Evolutionary conservation across 163 green algal species (phyloP).

Genomic region (Trebouxia gelatinosa): DNA sequence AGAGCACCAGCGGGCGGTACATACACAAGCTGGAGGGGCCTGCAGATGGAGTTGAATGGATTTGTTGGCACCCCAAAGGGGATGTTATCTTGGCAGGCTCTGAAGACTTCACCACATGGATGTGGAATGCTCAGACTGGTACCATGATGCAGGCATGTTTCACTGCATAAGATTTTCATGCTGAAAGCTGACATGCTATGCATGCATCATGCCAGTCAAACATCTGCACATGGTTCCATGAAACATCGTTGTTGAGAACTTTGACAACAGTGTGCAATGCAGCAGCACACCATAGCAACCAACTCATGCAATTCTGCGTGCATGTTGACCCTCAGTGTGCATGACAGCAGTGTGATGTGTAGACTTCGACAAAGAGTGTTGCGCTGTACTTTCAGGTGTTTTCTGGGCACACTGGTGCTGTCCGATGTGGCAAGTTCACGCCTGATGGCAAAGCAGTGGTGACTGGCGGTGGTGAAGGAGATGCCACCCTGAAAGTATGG

Average conservation of each 20-base stretch:
- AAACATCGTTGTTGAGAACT: too few species aligned
- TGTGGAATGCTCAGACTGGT: conserved; percentile 85
- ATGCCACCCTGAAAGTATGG: conserved; percentile 84
- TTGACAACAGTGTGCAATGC: too few species aligned
- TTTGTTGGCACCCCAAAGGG: conserved; percentile 92
- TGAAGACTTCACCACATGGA: conserved; percentile 94
- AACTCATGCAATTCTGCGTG: too few species aligned
- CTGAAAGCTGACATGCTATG: too few species aligned
- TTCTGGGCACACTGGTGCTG: conserved; percentile 79
- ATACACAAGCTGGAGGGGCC: conserved; percentile 83
- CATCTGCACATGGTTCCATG: too few species aligned
- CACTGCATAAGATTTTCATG: too few species aligned
- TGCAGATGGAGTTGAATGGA: conserved; percentile 83
- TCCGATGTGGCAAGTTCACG: conserved; percentile 87
- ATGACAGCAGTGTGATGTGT: too few species aligned
- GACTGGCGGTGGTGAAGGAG: conserved; percentile 72
- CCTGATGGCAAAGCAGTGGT: conserved; percentile 85
- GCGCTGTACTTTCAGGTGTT: too few species aligned
- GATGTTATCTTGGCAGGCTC: conserved; percentile 87
- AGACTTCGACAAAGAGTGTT: too few species aligned
- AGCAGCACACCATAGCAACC: too few species aligned
- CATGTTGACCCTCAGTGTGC: too few species aligned
- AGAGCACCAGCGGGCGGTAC: conserved; percentile 42
- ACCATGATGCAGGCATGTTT: conserved; percentile 26
- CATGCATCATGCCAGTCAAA: too few species aligned